phyloP scores from a whole-genome alignment of 495 filamentous ascomycete species.

The Lindgomyces ingoldianus region DNA sequence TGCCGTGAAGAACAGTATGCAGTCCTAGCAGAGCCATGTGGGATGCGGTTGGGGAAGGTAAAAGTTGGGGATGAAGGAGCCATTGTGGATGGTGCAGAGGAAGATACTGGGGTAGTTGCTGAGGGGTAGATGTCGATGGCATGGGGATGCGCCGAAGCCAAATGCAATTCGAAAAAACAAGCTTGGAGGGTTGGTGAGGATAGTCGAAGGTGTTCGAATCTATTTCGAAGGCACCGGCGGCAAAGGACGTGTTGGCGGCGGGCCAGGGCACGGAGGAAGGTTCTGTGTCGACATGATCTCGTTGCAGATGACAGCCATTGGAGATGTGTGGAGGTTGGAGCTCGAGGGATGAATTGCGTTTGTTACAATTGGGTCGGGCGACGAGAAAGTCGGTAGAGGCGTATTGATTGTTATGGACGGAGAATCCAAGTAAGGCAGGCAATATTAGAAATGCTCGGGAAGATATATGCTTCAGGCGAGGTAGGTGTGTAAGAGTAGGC shows the following conservation, averaged over 20 bases:
- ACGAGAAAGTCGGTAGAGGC: not conserved
- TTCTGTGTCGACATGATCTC: conserved; percentile 62
- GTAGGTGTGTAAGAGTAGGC: conserved; percentile 1
- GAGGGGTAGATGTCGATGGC: conserved; percentile 6
- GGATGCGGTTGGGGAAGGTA: not conserved
- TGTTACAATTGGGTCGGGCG: not conserved
- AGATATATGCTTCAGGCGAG: conserved; percentile 22
- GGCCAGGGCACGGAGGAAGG: conserved; percentile 82
- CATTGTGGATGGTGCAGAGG: conserved; percentile 6
- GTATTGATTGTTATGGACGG: not conserved
- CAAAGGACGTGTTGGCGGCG: conserved; percentile 79
- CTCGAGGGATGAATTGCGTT: not conserved
- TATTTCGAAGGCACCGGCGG: conserved; percentile 66
- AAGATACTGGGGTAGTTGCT: not conserved
- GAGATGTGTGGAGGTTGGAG: conserved; percentile 12
- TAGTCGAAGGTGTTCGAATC: not conserved
- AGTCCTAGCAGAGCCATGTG: conserved; percentile 15
- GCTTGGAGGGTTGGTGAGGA: not conserved
- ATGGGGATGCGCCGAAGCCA: conserved; percentile 16
- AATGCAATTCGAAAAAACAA: conserved; percentile 9
- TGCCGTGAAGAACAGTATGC: conserved; percentile 21
- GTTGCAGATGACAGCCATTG: conserved; percentile 37
- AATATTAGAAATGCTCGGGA: conserved; percentile 5
- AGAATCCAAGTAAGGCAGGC: not conserved
- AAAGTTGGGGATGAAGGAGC: conserved; percentile 9